Base-by-base conservation (phyloP, 2,329 filamentous ascomycete genomes). In the Atkinsonella hypoxylon region DNA sequence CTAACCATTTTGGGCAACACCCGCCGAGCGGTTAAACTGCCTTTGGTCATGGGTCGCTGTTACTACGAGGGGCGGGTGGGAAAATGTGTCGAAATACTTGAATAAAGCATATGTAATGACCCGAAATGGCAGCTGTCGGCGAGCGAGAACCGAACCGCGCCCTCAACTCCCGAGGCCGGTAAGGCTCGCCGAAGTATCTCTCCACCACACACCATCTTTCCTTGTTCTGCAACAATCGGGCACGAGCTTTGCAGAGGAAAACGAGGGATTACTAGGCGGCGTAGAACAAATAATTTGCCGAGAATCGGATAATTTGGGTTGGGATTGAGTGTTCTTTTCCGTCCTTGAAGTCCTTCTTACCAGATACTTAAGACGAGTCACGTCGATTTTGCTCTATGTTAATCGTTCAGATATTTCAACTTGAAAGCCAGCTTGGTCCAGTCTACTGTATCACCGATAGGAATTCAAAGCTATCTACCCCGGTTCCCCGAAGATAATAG, bases 121-220 rank as follows among this genome's bases (percentile, higher is more conserved):
- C 42, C 30, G 26, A 46, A 51, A 26, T 18, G 45, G 48, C 32
- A 53, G 40, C 11, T 7, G 45, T 45, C 32, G 44, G 47, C 51
- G 51, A 50, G 44, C 5, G 43, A 38, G 13, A 13, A 39, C 18
- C 18, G 8, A 13, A 2, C 10, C 41, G 26, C 20, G 42, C n/a
- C 30, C 51, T 50, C 5, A 17, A 47, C 47, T 50, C n/a, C n/a
- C n/a, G n/a, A n/a, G n/a, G n/a, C n/a, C 31, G 44, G 47, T 41
- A 50, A 49, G 13, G n/a, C 18, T 50, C 48, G 51, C 51, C 46
- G 48, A 40, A 31, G 32, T 20, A 12, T 26, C 39, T 47, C 45
- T 50, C 48, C 40, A 48, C 45, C 40, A 17, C 30, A 20, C 26
- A 30, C 50, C 51, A 39, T 46, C 30, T 42, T 38, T n/a, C 26